These are phyloP conservation scores for Metschnikowia borealis DNA, from an alignment of 805 yeast species.

Conservation along the genomic window DNA sequence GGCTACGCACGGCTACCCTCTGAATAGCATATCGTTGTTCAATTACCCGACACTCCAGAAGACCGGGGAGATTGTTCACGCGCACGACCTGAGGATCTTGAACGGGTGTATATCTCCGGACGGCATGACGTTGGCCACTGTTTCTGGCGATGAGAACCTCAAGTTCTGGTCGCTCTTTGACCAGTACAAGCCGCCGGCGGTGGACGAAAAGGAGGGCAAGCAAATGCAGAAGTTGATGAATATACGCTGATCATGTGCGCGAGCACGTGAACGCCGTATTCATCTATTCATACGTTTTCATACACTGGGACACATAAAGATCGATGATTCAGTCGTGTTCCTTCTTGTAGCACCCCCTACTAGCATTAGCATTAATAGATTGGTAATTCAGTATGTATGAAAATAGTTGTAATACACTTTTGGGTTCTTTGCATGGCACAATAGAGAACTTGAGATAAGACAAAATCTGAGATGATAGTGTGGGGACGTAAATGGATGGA, in stretches of 20 bases:
- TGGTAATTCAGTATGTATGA: too few species aligned
- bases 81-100: slow-evolving; percentile 87
- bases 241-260: slow-evolving; percentile 14
- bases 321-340: too few species aligned
- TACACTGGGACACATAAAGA: too few species aligned
- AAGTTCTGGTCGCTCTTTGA: slow-evolving; percentile 94
- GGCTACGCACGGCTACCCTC: slow-evolving; percentile 92
- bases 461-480: too few species aligned
- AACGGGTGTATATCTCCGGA: slow-evolving; percentile 86
- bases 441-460: too few species aligned
- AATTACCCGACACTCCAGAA: slow-evolving; percentile 81
- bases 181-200: slow-evolving; percentile 24
- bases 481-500: too few species aligned
- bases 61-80: slow-evolving; percentile 80
- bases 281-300: too few species aligned
- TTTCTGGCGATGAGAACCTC: slow-evolving; percentile 93
- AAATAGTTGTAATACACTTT: too few species aligned
- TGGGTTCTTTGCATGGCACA: too few species aligned
- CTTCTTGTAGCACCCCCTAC: too few species aligned
- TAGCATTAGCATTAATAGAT: too few species aligned
- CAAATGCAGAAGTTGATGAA: slow-evolving; percentile 26
- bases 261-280: too few species aligned
- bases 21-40: slow-evolving; percentile 77
- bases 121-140: slow-evolving; percentile 84
- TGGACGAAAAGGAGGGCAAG: slow-evolving; percentile 18